Evolutionary conservation across 2,329 filamentous ascomycete genomes (phyloP), one percentile per base, ranked within the genome.

Genomic region (Domatiomyces catenatus): DNA sequence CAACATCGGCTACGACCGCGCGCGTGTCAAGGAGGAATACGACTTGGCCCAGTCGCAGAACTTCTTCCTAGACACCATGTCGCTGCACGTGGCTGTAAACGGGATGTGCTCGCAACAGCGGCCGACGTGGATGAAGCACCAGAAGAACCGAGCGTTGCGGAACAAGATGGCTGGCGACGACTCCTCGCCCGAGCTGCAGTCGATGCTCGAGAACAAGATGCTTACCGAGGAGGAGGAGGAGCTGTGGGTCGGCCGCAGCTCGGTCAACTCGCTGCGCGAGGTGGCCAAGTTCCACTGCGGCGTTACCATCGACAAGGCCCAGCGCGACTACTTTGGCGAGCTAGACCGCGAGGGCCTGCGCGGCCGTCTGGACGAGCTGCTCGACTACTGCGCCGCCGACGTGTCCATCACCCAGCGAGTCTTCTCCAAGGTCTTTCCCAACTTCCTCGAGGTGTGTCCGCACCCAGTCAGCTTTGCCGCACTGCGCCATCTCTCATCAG

Each of bases 401-500:
- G 92, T 98, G 17, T 80, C 82, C 36, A 81, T 95, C 59, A 98
- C 92, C 0, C 92, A 98, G 61, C 80, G 81, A 46, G 85, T 98
- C n/a, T 98, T 90, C 67, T 83, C 87, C 63, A 87, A 87, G 53
- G 88, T 96, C 1, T 92, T 98, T 56, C 86, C 88, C 1, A 83
- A 84, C 52, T 98, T 95, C 60, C 71, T 95, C 18, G 75, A 87
- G 44, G 86, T 85, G 22, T 98, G 92, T 62, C 92, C 92, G 0
- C 93, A 98, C 66, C 92, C 92, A 0, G 92, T 98, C 61, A 96
- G 89, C 67, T 98, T 98, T 62, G 90, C 87, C 2, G 92, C 92
- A 1, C 73, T 98, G 17, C 79, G 92, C 15, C 92, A 96, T 64
- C 75, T 98, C n/a, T 88, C 89, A 0, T 84, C 89, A 0, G 88